A percentile compares a stretch with the other conserved stretches of the same genome.
These are phyloP conservation scores for Podaxis mareebaensis DNA, from an alignment of 768 basidiomycete species.

Conservation along the genomic window DNA sequence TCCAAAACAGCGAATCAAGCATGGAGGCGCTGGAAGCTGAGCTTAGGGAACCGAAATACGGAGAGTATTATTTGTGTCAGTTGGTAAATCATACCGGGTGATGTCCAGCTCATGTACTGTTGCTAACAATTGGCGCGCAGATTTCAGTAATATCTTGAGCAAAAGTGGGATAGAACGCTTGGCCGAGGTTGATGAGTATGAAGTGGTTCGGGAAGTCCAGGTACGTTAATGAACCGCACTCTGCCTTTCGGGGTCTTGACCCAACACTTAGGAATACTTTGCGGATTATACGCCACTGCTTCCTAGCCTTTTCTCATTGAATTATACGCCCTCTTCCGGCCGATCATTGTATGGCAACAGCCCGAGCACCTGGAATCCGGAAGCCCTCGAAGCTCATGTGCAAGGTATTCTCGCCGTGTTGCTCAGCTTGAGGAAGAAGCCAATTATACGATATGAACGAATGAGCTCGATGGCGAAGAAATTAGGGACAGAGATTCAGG, in stretches of 20 bases:
- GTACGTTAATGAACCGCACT: conserved; percentile 41
- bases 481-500: conserved; percentile 83
- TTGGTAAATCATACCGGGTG: conserved; percentile 61
- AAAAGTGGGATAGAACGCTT: conserved; percentile 91
- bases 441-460: conserved; percentile 89
- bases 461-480: conserved; percentile 93
- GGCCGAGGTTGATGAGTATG: conserved; percentile 93
- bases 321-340: conserved; percentile 63
- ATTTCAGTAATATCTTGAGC: conserved; percentile 92
- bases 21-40: conserved; percentile 83
- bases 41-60: conserved; percentile 88
- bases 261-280: conserved; percentile 80
- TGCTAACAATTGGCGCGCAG: conserved; percentile 40
- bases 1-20: conserved; percentile 81
- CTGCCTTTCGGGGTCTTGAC: conserved; percentile 3
- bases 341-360: conserved; percentile 73
- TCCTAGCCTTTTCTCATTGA: conserved; percentile 85
- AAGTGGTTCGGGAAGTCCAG: conserved; percentile 96
- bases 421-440: conserved; percentile 94
- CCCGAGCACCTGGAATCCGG: conserved; percentile 71
- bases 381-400: conserved; percentile 75
- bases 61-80: conserved; percentile 99
- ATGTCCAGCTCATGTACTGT: conserved; percentile 15
- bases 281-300: conserved; percentile 92
- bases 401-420: conserved; percentile 84